phyloP scores from a whole-genome alignment of 2,329 filamentous ascomycete genomes.

The Nannizziopsis arthrosporioides region DNA sequence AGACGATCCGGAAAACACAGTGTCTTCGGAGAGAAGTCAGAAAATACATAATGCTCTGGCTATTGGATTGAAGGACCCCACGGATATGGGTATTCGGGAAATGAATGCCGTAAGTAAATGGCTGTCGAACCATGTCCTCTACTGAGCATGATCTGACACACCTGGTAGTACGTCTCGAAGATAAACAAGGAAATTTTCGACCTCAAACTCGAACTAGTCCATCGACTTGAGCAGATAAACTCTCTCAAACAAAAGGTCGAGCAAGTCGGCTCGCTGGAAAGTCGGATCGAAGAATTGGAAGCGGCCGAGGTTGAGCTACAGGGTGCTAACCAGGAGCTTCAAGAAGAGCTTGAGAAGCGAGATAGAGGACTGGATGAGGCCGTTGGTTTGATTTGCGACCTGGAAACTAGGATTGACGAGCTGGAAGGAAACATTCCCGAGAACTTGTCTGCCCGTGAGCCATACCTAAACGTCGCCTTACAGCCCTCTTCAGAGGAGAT shows the following conservation, averaged over 20 bases:
- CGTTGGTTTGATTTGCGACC: constrained; percentile 33
- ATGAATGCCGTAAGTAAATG: constrained; percentile 29
- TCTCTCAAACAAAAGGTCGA: constrained; percentile 29
- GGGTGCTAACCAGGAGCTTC: constrained; percentile 29
- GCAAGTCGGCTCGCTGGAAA: constrained; percentile 29
- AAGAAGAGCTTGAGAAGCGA: constrained; percentile 29
- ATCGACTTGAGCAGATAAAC: constrained; percentile 29
- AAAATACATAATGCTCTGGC: constrained; percentile 23
- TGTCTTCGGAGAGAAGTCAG: constrained; percentile 27
- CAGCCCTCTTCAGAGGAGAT: background rate
- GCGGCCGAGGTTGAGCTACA: constrained; percentile 28
- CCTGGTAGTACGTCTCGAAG: constrained; percentile 31
- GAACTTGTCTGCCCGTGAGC: background rate
- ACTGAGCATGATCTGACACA: background rate
- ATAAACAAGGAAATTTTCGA: constrained; percentile 36
- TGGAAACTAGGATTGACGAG: constrained; percentile 31
- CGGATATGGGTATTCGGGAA: constrained; percentile 34
- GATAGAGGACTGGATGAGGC: constrained; percentile 35
- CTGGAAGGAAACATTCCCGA: constrained; percentile 14
- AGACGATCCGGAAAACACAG: constrained; percentile 24
- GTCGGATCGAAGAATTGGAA: constrained; percentile 29
- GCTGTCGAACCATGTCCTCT: background rate
- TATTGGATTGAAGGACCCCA: constrained; percentile 25
- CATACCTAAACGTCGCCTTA: background rate
- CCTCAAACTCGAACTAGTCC: constrained; percentile 33